phyloP scores from a whole-genome alignment of 805 yeast genomes.

The Candida tibetensis region DNA sequence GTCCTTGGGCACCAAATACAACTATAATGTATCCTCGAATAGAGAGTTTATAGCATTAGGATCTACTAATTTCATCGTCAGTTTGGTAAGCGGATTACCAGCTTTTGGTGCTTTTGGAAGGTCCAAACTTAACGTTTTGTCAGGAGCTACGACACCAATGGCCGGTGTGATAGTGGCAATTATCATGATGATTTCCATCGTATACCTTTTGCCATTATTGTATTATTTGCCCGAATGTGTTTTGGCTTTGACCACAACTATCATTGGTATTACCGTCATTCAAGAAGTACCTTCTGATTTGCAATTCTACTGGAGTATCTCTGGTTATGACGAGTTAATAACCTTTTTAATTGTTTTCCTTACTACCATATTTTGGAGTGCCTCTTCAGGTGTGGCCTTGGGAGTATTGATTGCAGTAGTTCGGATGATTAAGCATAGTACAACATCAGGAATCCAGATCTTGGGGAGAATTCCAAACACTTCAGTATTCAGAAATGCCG shows the following conservation, averaged over 20 bases:
- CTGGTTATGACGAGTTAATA: constrained; percentile 22
- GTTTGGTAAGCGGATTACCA: constrained; percentile 32
- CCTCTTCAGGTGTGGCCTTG: constrained; percentile 35
- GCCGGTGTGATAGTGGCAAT: constrained; percentile 34
- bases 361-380: constrained; percentile 35
- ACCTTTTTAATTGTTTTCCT: constrained; percentile 21
- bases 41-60: constrained; percentile 35
- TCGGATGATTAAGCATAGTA: constrained; percentile 36
- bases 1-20: constrained; percentile 29
- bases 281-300: constrained; percentile 26
- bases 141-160: constrained; percentile 52
- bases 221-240: constrained; percentile 32
- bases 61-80: constrained; percentile 23
- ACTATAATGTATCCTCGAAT: constrained; percentile 31
- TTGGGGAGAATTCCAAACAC: constrained; percentile 45
- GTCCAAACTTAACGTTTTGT: constrained; percentile 28
- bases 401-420: constrained; percentile 36
- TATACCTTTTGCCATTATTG: constrained; percentile 22
- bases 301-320: constrained; percentile 18
- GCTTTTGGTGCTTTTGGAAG: constrained; percentile 38
- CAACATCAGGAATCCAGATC: constrained; percentile 43
- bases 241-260: constrained; percentile 33
- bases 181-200: constrained; percentile 21
- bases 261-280: constrained; percentile 51
- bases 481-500: constrained; percentile 66